phyloP scores from a whole-genome alignment of 1,139 yeast species.

The Hyphopichia wangnamkhiaoensis region DNA sequence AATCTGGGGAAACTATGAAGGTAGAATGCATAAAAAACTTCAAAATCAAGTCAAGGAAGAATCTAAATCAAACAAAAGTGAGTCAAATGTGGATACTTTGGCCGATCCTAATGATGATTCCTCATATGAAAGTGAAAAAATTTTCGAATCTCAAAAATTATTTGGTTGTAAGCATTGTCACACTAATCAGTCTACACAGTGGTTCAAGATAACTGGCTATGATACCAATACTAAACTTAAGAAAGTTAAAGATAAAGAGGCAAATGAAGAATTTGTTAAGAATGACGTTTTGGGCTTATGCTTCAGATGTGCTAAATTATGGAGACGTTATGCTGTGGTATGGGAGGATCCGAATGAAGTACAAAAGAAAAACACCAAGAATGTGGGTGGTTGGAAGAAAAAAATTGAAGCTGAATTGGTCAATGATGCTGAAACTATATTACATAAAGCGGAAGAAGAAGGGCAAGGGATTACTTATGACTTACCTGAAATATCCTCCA shows the following conservation, averaged over 20 bases:
- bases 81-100: slow-evolving; percentile 30
- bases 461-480: slow-evolving; percentile 19
- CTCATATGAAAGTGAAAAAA: slow-evolving; percentile 57
- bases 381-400: slow-evolving; percentile 53
- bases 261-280: slow-evolving; percentile 21
- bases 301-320: slow-evolving; percentile 79
- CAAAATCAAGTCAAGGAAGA: slow-evolving; percentile 38
- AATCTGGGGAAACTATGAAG: slow-evolving; percentile 84
- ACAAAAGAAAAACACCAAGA: slow-evolving; percentile 43
- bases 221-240: slow-evolving; percentile 26
- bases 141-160: slow-evolving; percentile 30
- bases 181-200: slow-evolving; percentile 53
- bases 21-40: slow-evolving; percentile 59
- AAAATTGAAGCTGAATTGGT: slow-evolving; percentile 72
- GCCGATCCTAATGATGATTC: slow-evolving; percentile 76
- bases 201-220: slow-evolving; percentile 75
- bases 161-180: slow-evolving; percentile 69
- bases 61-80: slow-evolving; percentile 16
- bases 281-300: slow-evolving; percentile 61
- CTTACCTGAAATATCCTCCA: not conserved
- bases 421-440: slow-evolving; percentile 61
- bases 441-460: slow-evolving; percentile 40
- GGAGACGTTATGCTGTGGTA: slow-evolving; percentile 88
- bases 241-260: slow-evolving; percentile 19
- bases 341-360: slow-evolving; percentile 86